These are phyloP conservation scores for Eimeria maxima DNA, from an alignment of 169 alveolate genomes.

Conservation along the genomic window DNA sequence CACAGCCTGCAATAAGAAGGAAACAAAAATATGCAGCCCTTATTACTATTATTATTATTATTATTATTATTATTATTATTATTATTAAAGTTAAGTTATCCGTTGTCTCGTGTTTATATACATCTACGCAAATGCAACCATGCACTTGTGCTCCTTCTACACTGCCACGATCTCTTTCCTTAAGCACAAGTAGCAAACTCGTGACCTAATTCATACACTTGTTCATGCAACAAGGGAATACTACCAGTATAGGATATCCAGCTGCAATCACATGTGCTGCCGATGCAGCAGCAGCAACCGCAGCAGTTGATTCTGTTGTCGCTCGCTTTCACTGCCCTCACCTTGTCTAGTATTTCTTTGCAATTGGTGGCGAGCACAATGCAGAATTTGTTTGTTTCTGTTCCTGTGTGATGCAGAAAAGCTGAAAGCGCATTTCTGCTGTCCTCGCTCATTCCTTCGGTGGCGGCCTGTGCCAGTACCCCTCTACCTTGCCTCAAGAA, in stretches of 20 bases:
- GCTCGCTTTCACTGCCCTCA: neutral
- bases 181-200: no score
- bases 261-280: no score
- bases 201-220: no score
- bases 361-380: conserved; percentile 97
- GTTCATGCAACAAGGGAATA: no score
- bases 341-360: conserved; percentile 96
- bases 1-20: no score
- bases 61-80: neutral
- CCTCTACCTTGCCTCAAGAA: conserved; percentile 91
- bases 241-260: no score
- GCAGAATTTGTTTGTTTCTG: conserved; percentile 95
- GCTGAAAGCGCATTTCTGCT: conserved; percentile 95
- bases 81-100: no score
- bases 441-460: conserved; percentile 94
- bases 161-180: neutral
- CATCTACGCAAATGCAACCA: neutral
- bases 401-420: conserved; percentile 98
- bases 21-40: conserved; percentile 89
- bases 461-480: neutral
- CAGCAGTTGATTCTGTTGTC: neutral
- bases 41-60: neutral
- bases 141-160: no score
- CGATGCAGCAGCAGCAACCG: neutral
- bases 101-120: no score